Conservation (phyloP, 2,329 filamentous ascomycete species). For the Paecilomyces fulvus region DNA sequence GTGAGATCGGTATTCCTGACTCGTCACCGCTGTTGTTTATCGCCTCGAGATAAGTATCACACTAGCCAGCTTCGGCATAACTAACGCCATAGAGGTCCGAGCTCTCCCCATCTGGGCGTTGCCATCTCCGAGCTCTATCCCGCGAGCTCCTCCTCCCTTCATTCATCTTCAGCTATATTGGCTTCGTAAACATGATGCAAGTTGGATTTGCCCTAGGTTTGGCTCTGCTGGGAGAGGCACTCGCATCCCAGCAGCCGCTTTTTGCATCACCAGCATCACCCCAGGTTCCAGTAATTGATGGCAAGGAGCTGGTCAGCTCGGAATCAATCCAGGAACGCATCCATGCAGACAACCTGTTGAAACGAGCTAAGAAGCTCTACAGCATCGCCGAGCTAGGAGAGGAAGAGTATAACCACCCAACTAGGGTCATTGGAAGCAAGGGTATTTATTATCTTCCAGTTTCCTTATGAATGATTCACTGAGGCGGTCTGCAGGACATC, state of each 20-base stretch:
- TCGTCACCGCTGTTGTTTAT: background rate
- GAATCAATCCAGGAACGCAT: slow-evolving; percentile 40
- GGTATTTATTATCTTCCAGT: slow-evolving; percentile 37
- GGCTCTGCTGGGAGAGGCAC: slow-evolving; percentile 6
- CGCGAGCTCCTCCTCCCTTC: background rate
- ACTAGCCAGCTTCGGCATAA: background rate
- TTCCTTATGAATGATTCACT: slow-evolving; percentile 17
- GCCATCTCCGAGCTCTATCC: background rate
- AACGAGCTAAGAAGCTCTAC: slow-evolving; percentile 54
- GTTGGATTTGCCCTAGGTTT: slow-evolving; percentile 3
- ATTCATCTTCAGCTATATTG: background rate
- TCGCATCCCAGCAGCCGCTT: slow-evolving; percentile 14
- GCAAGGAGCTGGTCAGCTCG: slow-evolving; percentile 39
- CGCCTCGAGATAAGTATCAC: background rate
- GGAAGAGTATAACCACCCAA: slow-evolving; percentile 58
- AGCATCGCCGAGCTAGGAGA: slow-evolving; percentile 52
- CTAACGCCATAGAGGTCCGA: background rate
- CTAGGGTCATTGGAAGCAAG: slow-evolving; percentile 60
- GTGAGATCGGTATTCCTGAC: background rate
- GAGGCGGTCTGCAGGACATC: slow-evolving; percentile 44
- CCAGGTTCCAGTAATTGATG: slow-evolving; percentile 11
- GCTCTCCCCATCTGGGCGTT: background rate
- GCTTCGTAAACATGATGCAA: background rate
- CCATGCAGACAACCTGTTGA: slow-evolving; percentile 46
- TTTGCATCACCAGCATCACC: slow-evolving; percentile 1